Evolutionary conservation across 306 rosid species (phyloP).

Genomic region (Clitoria ternatea): DNA sequence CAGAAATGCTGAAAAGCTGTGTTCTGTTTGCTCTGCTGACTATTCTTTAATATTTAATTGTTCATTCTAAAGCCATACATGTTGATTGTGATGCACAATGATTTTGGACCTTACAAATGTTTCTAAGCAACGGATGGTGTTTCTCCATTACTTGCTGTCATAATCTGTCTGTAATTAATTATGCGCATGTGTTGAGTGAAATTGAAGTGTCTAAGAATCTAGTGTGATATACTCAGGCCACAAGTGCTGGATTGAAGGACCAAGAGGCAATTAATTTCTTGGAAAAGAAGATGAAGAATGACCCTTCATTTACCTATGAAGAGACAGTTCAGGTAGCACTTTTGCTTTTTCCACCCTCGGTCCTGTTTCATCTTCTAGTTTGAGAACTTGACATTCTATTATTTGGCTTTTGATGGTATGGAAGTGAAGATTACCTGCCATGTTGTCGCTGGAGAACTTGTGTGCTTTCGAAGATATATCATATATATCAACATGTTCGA

Average conservation of each 20-base stretch:
- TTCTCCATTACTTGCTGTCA: background rate
- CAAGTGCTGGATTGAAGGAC: constrained; percentile 96
- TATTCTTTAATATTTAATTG: background rate
- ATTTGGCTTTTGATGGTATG: background rate
- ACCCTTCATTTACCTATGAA: constrained; percentile 84
- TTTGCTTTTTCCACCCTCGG: background rate
- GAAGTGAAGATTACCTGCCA: background rate
- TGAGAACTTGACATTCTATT: background rate
- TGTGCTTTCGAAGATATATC: background rate
- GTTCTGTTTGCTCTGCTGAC: background rate
- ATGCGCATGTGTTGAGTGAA: background rate
- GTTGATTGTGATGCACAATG: background rate
- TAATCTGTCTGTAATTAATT: background rate
- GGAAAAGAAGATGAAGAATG: constrained; percentile 99
- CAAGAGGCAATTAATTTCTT: constrained; percentile 98
- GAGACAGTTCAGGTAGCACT: constrained; percentile 93
- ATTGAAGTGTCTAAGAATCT: constrained; percentile 23
- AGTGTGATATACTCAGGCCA: constrained; percentile 59
- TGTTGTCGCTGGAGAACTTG: background rate
- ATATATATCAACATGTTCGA: background rate
- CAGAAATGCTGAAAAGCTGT: background rate
- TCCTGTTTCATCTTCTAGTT: constrained; percentile 5
- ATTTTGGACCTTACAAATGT: background rate
- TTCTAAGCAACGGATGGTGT: background rate
- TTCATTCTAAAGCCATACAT: background rate